Evolutionary conservation across 1,139 yeast genomes (phyloP).

Genomic region (Yamadazyma triangularis): DNA sequence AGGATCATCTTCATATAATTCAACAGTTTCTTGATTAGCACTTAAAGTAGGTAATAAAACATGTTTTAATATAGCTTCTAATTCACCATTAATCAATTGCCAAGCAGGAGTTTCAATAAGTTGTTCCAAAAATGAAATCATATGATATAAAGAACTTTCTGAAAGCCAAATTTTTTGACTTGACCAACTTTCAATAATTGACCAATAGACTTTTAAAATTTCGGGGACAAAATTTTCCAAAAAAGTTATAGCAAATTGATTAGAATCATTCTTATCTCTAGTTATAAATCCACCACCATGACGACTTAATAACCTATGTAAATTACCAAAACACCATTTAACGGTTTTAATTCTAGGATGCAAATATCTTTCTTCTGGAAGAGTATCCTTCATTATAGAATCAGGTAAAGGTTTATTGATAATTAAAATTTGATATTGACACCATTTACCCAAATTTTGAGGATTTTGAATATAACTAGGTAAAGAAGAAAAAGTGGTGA

Average conservation of each 20-base stretch:
- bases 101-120: conserved; percentile 54
- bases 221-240: conserved; percentile 55
- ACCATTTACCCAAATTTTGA: conserved; percentile 57
- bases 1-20: conserved; percentile 66
- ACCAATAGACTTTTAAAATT: conserved; percentile 55
- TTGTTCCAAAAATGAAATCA: conserved; percentile 63
- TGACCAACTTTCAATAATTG: conserved; percentile 57
- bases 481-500: conserved; percentile 50
- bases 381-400: conserved; percentile 33
- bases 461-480: conserved; percentile 55
- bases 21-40: conserved; percentile 52
- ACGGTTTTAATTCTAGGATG: conserved; percentile 56
- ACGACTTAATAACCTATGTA: conserved; percentile 54
- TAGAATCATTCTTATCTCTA: conserved; percentile 23
- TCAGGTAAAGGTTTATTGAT: conserved; percentile 42
- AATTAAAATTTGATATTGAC: conserved; percentile 52
- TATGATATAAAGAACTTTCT: conserved; percentile 55
- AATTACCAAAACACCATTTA: conserved; percentile 72
- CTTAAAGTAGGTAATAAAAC: conserved; percentile 61
- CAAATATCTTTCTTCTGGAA: conserved; percentile 25
- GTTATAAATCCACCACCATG: conserved; percentile 49
- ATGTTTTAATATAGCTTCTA: conserved; percentile 55
- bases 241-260: conserved; percentile 44
- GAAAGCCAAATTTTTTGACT: conserved; percentile 54
- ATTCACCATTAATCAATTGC: conserved; percentile 49